Percentiles rank a stretch among this genome's conserved stretches.
Evolutionary conservation across 2,329 filamentous ascomycete species (phyloP).

Genomic region (Neoascochyta sp.): DNA sequence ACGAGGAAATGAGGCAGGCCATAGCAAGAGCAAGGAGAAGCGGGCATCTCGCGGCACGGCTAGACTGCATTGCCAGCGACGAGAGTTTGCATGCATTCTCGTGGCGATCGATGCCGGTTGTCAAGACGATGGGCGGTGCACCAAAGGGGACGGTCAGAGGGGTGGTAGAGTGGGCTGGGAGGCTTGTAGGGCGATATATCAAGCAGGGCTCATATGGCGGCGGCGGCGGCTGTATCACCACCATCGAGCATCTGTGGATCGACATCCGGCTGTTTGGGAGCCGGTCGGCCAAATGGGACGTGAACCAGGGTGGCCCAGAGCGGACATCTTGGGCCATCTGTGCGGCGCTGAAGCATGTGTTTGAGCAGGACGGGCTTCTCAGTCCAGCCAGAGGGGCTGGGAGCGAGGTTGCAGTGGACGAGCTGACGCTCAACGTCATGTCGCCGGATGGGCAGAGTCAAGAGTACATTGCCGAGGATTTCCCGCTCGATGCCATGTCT

Average conservation of each 20-base stretch:
- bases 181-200: constrained; percentile 6
- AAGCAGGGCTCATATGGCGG: constrained; percentile 13
- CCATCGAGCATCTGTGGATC: constrained; percentile 27
- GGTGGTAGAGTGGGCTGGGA: too few species aligned
- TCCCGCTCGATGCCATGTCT: constrained; percentile 12
- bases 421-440: constrained; percentile 32
- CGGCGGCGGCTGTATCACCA: constrained; percentile 8
- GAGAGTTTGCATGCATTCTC: constrained; percentile 31
- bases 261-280: constrained; percentile 27
- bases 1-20: constrained; percentile 26
- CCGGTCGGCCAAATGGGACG: constrained; percentile 16
- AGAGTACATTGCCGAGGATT: constrained; percentile 19
- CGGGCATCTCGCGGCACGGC: constrained; percentile 13
- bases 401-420: constrained; percentile 21
- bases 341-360: constrained; percentile 29
- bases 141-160: constrained; percentile 4
- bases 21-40: constrained; percentile 17
- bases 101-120: constrained; percentile 29
- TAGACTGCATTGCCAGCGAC: constrained; percentile 32
- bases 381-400: constrained; percentile 5
- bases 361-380: constrained; percentile 25
- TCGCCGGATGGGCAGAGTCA: constrained; percentile 8
- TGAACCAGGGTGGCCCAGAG: constrained; percentile 16
- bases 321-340: constrained; percentile 35
- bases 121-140: constrained; percentile 12